Base-by-base conservation (phyloP, 1,284 basidiomycete species). In the Vanrija humicola region DNA sequence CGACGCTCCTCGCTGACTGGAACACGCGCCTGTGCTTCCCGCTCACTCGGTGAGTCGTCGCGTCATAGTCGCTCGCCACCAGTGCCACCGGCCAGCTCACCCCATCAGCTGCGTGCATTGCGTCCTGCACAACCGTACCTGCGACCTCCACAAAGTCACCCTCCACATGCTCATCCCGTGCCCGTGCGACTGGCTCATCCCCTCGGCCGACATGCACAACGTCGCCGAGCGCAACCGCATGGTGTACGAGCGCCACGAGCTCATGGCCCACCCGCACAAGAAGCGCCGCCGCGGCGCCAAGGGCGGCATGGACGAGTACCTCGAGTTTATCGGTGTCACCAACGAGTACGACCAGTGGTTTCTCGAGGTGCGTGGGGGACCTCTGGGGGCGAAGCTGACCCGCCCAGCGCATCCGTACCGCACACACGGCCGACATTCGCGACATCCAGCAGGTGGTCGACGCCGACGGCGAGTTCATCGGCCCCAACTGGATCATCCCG, bases 171-270 rank as follows among this genome's bases (percentile, higher is more conserved):
- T 34, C 34, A 34, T 34, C 12, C 34, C 34, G 9, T 54, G 56
- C 42, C 34, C 26, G 10, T 54, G 56, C 48, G 46, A 50, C 5
- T 58, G 56, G 56, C 48, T 51, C 23, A 40, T 58, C 8, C 43
- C 46, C 14, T 15, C 44, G 10, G 45, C 15, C 23, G 52, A 54
- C 48, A 48, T 48, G 12, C 18, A 9, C 6, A 6, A 18, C n/a
- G 26, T 50, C 25, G 28, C 21, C 26, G 18, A n/a, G 23, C 40
- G 28, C 29, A 12, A 23, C 16, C n/a, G 19, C 23, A 44, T 55
- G 21, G 18, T 19, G 39, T 9, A 12, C 14, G 9, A 43, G 10
- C 28, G n/a, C 14, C 29, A 12, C 14, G 21, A 42, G 44, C 54
- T 47, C 23, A 38, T 42, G 3, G 38, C 44, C 3, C 48, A 47